These are phyloP conservation scores for Curvularia sp. DNA, from an alignment of 2,329 filamentous ascomycete genomes.

Conservation along the genomic window DNA sequence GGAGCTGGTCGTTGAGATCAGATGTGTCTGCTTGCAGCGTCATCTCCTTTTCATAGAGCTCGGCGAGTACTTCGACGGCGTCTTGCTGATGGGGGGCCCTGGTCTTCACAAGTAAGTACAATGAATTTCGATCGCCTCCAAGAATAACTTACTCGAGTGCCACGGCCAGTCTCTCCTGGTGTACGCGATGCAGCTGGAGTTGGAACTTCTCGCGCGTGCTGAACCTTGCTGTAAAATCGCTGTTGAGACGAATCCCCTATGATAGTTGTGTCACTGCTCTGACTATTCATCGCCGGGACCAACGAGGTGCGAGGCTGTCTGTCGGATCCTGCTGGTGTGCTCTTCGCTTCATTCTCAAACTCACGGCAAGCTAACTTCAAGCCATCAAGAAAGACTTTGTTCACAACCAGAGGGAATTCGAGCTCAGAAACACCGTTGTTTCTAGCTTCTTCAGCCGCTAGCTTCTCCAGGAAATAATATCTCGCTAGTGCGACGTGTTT, in stretches of 20 bases:
- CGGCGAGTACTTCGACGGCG: background rate
- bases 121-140: background rate
- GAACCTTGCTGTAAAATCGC: background rate
- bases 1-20: background rate
- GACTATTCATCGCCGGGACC: background rate
- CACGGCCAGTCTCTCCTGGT: background rate
- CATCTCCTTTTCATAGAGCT: background rate
- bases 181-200: too few species aligned
- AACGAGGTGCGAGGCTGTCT: background rate
- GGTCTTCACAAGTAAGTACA: background rate
- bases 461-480: constrained; percentile 15
- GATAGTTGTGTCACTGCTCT: background rate
- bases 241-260: background rate
- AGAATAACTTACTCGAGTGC: background rate
- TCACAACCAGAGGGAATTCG: background rate
- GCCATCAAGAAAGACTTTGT: background rate
- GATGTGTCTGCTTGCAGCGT: background rate
- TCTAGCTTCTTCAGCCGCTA: background rate
- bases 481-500: constrained; percentile 12
- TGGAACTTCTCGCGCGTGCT: too few species aligned
- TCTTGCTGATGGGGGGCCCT: background rate
- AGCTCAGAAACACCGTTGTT: background rate
- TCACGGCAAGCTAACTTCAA: background rate
- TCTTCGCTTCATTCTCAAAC: background rate
- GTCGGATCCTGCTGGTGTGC: background rate